Base-by-base conservation (phyloP, 2,329 filamentous ascomycete genomes). In the Microsporum audouinii region DNA sequence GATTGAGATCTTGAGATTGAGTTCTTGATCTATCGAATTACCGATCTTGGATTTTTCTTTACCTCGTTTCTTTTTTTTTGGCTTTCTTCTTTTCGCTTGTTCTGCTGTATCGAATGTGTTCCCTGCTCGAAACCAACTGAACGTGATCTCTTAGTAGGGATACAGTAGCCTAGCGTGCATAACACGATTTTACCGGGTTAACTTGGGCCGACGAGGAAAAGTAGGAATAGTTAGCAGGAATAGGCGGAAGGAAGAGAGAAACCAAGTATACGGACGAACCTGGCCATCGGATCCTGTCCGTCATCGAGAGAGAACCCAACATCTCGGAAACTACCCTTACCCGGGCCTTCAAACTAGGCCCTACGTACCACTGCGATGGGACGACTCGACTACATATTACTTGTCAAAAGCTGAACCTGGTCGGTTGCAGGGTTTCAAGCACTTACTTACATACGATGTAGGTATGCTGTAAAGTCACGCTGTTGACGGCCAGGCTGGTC, bases 1-100 rank as follows among this genome's bases (percentile, higher is more conserved):
- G 49, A 53, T 53, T 47, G 49, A 53, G 49, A 53, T 53, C 49
- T 23, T 53, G 49, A 53, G 49, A 53, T 53, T 53, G 29, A 53
- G 27, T 53, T 53, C 49, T 34, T 53, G 49, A 53, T 53, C 49
- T 53, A 34, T 53, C 49, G 49, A 47, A 27, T 47, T 47, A 47
- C 43, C n/a, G 43, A 27, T 47, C 43, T 27, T 47, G 43, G 43
- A 29, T 23, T 29, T 27, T 23, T 27, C 45, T 3, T 51, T 29
- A 17, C 45, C 27, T 51, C 27, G 23, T 51, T 27, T 27, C 45
- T 51, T 51, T 51, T 51, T 33, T 23, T 47, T 47, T 47, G 23
- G 8, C 27, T 23, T 27, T 10, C 5, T 47, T 17, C 23, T 47
- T 47, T 47, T 45, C 41, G 17, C 41, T n/a, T 43, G 39, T 4